Conservation (phyloP, 2,329 filamentous ascomycete species). For the Metarhizium brunneum region DNA sequence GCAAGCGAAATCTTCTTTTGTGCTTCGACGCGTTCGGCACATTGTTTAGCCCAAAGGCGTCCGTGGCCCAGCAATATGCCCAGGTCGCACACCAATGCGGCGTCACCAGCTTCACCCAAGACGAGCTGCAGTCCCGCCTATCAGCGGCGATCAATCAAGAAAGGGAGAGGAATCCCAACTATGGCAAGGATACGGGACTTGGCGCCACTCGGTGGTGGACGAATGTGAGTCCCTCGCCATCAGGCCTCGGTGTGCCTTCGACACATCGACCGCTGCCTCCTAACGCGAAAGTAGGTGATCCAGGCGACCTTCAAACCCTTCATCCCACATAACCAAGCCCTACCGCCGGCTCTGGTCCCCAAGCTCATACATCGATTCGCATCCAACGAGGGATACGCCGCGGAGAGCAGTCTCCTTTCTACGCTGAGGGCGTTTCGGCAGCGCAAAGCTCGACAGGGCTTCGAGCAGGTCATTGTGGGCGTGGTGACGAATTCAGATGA, state of each 20-base stretch:
- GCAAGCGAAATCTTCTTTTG: conserved; percentile 38
- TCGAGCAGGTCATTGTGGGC: conserved; percentile 37
- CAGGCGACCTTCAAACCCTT: conserved; percentile 40
- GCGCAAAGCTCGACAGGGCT: conserved; percentile 10
- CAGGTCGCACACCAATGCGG: conserved; percentile 41
- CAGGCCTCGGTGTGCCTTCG: too few relatives aligned
- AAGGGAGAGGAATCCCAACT: conserved; percentile 43
- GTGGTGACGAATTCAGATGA: conserved; percentile 56
- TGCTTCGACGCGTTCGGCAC: conserved; percentile 60
- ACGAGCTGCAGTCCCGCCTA: conserved; percentile 27
- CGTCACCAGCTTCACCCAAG: conserved; percentile 30
- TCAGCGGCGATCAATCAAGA: conserved; percentile 37
- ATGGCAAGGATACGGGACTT: conserved; percentile 43
- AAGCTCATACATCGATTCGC: conserved; percentile 44
- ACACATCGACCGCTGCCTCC: too few relatives aligned
- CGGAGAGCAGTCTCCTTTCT: conserved; percentile 35
- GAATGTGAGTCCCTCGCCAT: conserved; percentile 31
- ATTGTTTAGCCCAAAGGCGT: conserved; percentile 41
- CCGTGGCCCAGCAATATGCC: conserved; percentile 45
- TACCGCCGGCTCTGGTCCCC: conserved; percentile 36
- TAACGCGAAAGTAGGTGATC: conserved; percentile 35
- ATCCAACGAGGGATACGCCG: conserved; percentile 40
- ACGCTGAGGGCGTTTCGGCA: conserved; percentile 33
- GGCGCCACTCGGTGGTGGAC: conserved; percentile 49
- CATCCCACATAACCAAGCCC: conserved; percentile 15